Base-by-base conservation (phyloP, 106 monocot species). In the Narthecium ossifragum region DNA sequence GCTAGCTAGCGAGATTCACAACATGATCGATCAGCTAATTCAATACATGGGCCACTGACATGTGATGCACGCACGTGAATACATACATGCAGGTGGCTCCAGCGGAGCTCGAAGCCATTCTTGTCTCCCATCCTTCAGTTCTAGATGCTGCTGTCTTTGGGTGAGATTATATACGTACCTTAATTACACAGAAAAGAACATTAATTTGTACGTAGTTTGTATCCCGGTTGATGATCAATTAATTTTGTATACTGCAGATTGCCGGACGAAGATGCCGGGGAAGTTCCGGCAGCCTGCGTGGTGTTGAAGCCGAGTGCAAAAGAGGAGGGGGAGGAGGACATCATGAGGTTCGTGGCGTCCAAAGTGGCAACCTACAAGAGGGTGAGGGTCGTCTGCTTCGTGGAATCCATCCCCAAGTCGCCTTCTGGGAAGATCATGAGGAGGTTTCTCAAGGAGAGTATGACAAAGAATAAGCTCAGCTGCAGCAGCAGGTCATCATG, bases 361-460 rank as follows among this genome's bases (percentile, higher is more conserved):
- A 74, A 77, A 17, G 96, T 90, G 29, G 90, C 96, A 20, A 81
- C 96, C 47, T 90, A 90, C 63, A 96, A 90, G 84, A 84, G 63
- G 63, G 28, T 86, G 6, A 75, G 86, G 56, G 12, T 62, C 27
- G 12, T 96, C 61, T 69, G 69, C 14, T 86, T 96, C 36, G 75
- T 96, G 2, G 75, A 80, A 41, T 64, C 75, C 21, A 90, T 96
- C 11, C 94, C 90, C 2, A 96, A 83, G 64, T 96, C 90, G 10
- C 53, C 80, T 0, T 83, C 90, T 0, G 94, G 94, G 14, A 96
- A 96, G 68, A 96, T 90, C 30, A 48, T 90, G 83, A 75, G 90
- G 38, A 75, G 94, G 73, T 14, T 86, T 17, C 69, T 96, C 1
- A 82, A 57, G 56, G 86, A 96, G 8, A 64, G 25, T 1, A 51